Base-by-base conservation (phyloP, 2,329 filamentous ascomycete species). In the Ilyonectria destructans region DNA sequence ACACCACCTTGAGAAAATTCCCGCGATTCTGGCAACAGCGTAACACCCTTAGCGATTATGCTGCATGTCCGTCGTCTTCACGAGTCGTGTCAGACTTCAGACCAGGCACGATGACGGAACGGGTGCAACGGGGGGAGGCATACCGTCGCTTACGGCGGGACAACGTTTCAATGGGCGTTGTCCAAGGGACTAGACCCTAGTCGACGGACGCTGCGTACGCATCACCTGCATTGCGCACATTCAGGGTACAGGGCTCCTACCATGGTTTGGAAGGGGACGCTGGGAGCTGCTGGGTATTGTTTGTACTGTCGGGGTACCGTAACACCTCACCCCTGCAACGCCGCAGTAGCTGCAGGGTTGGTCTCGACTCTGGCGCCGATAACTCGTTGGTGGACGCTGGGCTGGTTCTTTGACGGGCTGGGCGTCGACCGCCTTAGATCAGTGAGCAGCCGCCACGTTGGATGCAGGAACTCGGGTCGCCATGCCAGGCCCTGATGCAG, bases 111-210 rank as follows among this genome's bases (percentile, higher is more conserved):
- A 73, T 75, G 73, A 74, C 70, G 65, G 67, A 69, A 67, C 58
- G 31, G 56, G 49, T 70, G 59, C 63, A 54, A 68, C 58, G 55
- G 23, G 33, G 33, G 52, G 31, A 49, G 31, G 48, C 49, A 37
- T 64, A 73, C 72, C 62, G 71, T 76, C 74, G 74, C 74, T 76
- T 75, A 75, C 74, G 71, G 74, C 74, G 74, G 74, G 43, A 71
- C 48, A 69, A 58, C 65, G 60, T 66, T 73, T 72, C 62, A 64
- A 62, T 62, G 67, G 54, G 63, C 67, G 31, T 51, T 57, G 48
- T 58, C 65, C 57, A 26, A 59, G 45, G 35, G 33, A 62, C 58
- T 60, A 35, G 43, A 43, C 65, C 60, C 66, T 51, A 69, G 57
- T 37, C 21, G 46, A 51, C 58, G 52, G 61, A 56, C 55, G 48